Evolutionary conservation across 2,329 filamentous ascomycete species (phyloP), one percentile per base, ranked within the genome.

Genomic region (Trichoderma semiorbis): DNA sequence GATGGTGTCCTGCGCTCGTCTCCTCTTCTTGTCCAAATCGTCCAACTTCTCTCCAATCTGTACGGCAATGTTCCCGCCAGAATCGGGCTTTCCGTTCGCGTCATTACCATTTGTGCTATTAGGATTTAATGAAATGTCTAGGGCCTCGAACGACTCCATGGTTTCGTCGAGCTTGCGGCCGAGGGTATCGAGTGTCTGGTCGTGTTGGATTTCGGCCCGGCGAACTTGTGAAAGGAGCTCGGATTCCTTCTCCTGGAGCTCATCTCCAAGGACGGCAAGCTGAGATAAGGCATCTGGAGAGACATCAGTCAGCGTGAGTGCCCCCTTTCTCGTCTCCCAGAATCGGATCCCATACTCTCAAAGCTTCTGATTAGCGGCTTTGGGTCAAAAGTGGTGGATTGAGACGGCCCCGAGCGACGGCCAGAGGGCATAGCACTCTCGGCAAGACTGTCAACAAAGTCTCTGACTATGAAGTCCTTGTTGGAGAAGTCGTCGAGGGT

Each of bases 291-390:
- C 88, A 83, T 86, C 89, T 91, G 50, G 43, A 64, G 7, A 71
- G 16, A 14, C 12, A 8, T 30, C 14, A 8, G 61, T 72, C 36
- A 72, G 65, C 32, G 26, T 39, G 28, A n/a, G 8, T 4, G 39
- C 28, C 32, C 34, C 24, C 16, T 16, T 24, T 26, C 8, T 18
- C 21, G 12, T 4, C 5, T n/a, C 30, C 70, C 62, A 36, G 16
- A 43, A 21, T 26, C 21, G 18, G 43, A 18, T 28, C 55, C 73
- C 83, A 74, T 84, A 90, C 89, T 90, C 79, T 99, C 96, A 80
- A 99, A 99, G 1, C 94, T 95, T 72, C 96, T 91, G 78, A 99
- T 99, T 76, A 99, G 86, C 36, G 96, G 97, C 83, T 99, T 99
- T 0, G 96, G 94, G 78, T 99, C 96, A 83, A 99, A 99, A 5